phyloP scores from a whole-genome alignment of 176 grass and related monocot genomes.

The Poa pratensis region DNA sequence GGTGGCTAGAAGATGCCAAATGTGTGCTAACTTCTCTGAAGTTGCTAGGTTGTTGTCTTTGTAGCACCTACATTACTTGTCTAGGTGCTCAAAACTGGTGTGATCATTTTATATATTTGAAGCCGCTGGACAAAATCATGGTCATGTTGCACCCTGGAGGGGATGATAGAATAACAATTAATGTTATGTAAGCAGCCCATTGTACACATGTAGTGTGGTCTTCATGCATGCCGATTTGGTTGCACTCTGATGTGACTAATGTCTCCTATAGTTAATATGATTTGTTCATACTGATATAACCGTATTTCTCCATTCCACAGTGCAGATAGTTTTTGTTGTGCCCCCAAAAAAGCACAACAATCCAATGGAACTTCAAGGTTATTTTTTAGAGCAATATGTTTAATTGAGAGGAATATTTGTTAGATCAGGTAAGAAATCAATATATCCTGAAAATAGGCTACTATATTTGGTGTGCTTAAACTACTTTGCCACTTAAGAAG shows the following conservation, averaged over 20 bases:
- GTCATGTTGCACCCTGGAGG: no score
- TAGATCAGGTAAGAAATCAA: neutral
- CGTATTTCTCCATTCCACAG: neutral
- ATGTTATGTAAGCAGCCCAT: no score
- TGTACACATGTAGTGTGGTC: slow-evolving; percentile 25
- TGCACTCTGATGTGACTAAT: slow-evolving; percentile 13
- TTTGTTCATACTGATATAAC: slow-evolving; percentile 27
- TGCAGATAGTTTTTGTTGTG: slow-evolving; percentile 63
- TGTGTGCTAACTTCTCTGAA: slow-evolving; percentile 21
- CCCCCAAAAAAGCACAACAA: slow-evolving; percentile 57
- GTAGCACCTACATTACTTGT: slow-evolving; percentile 4
- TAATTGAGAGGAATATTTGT: slow-evolving; percentile 27
- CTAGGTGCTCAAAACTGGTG: slow-evolving; percentile 1
- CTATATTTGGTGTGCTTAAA: neutral
- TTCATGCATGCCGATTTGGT: slow-evolving; percentile 36
- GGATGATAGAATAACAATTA: no score
- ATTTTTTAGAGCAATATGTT: slow-evolving; percentile 31
- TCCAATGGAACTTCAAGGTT: slow-evolving; percentile 75
- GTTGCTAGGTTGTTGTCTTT: slow-evolving; percentile 24
- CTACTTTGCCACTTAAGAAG: no score
- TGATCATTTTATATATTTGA: slow-evolving; percentile 20
- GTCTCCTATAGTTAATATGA: slow-evolving; percentile 23
- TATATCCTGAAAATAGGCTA: slow-evolving; percentile 29
- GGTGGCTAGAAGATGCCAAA: no score
- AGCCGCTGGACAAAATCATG: neutral